Base-by-base conservation (phyloP, 1,139 yeast species). In the Dujonia santamariae region DNA sequence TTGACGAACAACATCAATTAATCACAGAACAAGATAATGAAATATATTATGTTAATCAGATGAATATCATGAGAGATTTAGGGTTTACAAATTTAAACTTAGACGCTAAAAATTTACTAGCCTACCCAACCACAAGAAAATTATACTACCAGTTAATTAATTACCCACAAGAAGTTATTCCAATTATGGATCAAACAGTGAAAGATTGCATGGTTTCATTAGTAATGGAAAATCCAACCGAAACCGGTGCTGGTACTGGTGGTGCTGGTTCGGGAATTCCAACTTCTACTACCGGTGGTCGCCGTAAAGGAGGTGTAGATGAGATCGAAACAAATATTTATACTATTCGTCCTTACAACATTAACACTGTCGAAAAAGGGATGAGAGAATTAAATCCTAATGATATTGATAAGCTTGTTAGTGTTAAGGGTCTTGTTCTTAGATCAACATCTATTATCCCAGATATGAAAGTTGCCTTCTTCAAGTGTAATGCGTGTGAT, bases 381-480 rank as follows among this genome's bases (percentile, higher is more conserved):
- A 86, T 92, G 90, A 77, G 99, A 46, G 98, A 92, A 45, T 67
- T 92, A 46, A 92, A 94, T 52, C 98, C 98, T 4, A 83, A 80
- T 45, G 98, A 92, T 61, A 92, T 94, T 43, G 98, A 94, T 60
- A 90, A 92, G 53, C 70, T 92, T 40, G 95, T 94, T 12, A 77
- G 88, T 37, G 81, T 92, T 37, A 92, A 92, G 60, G 99, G 99
- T 23, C 71, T 92, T 36, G 95, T 88, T 1, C 67, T 92, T 37
- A 75, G 99, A 48, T 72, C 96, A 4, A 87, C 97, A 4, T 78
- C 97, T 2, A 80, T 94, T 34, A 87, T 92, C 35, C 99, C 99
- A 11, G 99, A 92, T 56, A 92, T 94, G 98, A 88, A 88, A 55
- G 88, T 85, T 34, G 97, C 98, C 0, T 92, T 90, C 54, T 94